phyloP scores from a whole-genome alignment of 345 rosid species.

The Bretschneidera sinensis region DNA sequence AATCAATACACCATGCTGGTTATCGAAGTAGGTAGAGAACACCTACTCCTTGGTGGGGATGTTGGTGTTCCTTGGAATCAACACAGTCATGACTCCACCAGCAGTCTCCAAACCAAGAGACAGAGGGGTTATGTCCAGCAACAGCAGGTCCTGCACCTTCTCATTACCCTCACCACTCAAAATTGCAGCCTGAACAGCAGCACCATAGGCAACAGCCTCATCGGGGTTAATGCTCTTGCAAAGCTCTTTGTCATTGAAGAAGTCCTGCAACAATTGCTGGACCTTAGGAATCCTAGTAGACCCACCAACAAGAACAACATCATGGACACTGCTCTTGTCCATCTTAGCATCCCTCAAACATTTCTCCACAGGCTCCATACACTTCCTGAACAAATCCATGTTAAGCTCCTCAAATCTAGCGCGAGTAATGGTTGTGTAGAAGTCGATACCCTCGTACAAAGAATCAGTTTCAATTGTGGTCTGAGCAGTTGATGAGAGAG shows the following conservation, averaged over 20 bases:
- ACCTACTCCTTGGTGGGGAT: slow-evolving; percentile 59
- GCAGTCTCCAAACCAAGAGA: too few relatives aligned
- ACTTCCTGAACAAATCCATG: slow-evolving; percentile 49
- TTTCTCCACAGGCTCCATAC: slow-evolving; percentile 57
- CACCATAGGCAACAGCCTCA: slow-evolving; percentile 66
- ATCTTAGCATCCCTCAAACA: slow-evolving; percentile 63
- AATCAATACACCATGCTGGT: slow-evolving; percentile 56
- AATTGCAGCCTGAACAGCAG: slow-evolving; percentile 68
- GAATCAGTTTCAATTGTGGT: slow-evolving; percentile 57
- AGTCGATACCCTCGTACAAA: slow-evolving; percentile 45
- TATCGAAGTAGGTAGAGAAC: too few relatives aligned
- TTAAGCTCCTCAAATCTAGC: too few relatives aligned
- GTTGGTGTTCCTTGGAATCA: slow-evolving; percentile 54
- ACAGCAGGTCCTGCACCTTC: slow-evolving; percentile 54
- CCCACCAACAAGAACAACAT: slow-evolving; percentile 57
- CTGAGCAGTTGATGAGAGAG: too few relatives aligned
- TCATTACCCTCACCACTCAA: too few relatives aligned
- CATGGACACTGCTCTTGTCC: slow-evolving; percentile 54
- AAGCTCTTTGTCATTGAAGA: slow-evolving; percentile 50
- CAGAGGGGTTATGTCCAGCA: slow-evolving; percentile 52
- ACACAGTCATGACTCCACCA: too few relatives aligned
- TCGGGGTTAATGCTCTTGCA: too few relatives aligned
- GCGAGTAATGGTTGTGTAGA: slow-evolving; percentile 47
- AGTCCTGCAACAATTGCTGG: slow-evolving; percentile 49
- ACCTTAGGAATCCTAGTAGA: slow-evolving; percentile 58